A percentile compares a stretch with the other conserved stretches of the same genome.
Conservation (phyloP, 106 monocot species). For the Acorus gramineus region DNA sequence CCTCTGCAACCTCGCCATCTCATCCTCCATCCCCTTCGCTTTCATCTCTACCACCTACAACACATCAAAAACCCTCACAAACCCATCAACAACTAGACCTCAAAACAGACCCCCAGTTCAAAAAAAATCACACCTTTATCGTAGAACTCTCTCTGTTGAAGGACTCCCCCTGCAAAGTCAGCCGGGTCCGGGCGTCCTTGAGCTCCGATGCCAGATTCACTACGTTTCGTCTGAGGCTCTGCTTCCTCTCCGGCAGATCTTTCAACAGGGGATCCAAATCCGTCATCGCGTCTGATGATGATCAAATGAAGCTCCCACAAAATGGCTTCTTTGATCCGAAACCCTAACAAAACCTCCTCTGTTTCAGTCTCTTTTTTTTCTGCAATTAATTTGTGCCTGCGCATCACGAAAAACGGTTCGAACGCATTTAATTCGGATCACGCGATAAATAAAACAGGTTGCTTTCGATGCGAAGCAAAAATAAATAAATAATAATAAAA, state of each 20-base stretch:
- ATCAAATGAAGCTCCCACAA: too few relatives aligned
- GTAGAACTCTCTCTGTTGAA: constrained; percentile 32
- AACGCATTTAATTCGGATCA: too few relatives aligned
- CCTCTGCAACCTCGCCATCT: constrained; percentile 41
- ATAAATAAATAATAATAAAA: too few relatives aligned
- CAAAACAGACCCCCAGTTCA: too few relatives aligned
- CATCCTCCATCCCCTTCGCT: constrained; percentile 72
- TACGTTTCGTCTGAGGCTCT: constrained; percentile 55
- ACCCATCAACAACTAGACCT: not conserved
- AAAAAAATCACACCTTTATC: constrained; percentile 40
- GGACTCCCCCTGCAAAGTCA: constrained; percentile 53
- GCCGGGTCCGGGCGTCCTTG: constrained; percentile 48
- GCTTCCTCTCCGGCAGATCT: constrained; percentile 83
- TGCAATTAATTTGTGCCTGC: too few relatives aligned
- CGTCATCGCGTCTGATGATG: too few relatives aligned
- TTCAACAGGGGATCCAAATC: constrained; percentile 79
- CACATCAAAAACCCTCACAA: not conserved
- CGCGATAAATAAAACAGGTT: too few relatives aligned
- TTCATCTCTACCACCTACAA: constrained; percentile 53
- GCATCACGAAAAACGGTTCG: too few relatives aligned
- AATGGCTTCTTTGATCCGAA: too few relatives aligned
- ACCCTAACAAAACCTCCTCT: too few relatives aligned
- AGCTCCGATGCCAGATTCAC: constrained; percentile 68
- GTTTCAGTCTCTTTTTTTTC: too few relatives aligned
- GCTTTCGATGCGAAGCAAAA: too few relatives aligned